A percentile compares a stretch with the other conserved stretches of the same genome.
Evolutionary conservation across 257 asterid genomes (phyloP).

Genomic region (Misopates orontium): DNA sequence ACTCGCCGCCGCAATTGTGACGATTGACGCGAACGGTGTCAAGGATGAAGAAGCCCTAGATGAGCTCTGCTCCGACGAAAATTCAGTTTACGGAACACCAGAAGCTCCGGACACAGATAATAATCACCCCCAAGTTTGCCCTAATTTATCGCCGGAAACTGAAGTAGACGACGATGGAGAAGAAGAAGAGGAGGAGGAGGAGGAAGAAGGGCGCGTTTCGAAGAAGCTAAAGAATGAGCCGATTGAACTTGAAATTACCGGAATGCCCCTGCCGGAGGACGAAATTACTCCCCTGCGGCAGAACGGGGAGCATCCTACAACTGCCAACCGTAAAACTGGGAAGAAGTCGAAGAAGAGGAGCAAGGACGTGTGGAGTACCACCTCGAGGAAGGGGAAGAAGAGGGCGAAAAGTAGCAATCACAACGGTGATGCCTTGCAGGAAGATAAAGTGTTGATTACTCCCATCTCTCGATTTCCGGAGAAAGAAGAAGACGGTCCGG

Average conservation of each 20-base stretch:
- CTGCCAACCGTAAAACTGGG: constrained; percentile 33
- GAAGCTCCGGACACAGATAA: no score
- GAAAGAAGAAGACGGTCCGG: constrained; percentile 69
- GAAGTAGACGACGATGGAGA: constrained; percentile 45
- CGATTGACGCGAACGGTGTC: no score
- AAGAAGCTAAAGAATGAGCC: constrained; percentile 55
- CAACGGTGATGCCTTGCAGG: constrained; percentile 33
- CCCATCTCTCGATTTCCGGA: constrained; percentile 85
- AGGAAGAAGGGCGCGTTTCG: constrained; percentile 45
- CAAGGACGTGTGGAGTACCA: constrained; percentile 81
- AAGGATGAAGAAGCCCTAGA: no score
- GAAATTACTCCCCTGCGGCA: constrained; percentile 4
- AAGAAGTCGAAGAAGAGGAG: constrained; percentile 81
- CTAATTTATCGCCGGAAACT: constrained; percentile 38
- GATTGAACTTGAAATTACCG: constrained; percentile 29
- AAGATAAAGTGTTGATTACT: constrained; percentile 65
- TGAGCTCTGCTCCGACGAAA: no score
- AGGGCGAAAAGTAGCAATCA: constrained; percentile 47
- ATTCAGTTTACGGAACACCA: no score
- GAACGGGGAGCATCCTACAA: constrained; percentile 26
- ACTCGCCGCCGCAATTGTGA: no score
- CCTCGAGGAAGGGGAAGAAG: constrained; percentile 66
- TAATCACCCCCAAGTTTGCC: no score
- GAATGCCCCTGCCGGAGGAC: constrained; percentile 33
- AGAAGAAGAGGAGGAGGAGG: constrained; percentile 39